These are phyloP conservation scores for Moesziomyces parantarcticus DNA, from an alignment of 1,284 basidiomycete genomes.

Conservation along the genomic window DNA sequence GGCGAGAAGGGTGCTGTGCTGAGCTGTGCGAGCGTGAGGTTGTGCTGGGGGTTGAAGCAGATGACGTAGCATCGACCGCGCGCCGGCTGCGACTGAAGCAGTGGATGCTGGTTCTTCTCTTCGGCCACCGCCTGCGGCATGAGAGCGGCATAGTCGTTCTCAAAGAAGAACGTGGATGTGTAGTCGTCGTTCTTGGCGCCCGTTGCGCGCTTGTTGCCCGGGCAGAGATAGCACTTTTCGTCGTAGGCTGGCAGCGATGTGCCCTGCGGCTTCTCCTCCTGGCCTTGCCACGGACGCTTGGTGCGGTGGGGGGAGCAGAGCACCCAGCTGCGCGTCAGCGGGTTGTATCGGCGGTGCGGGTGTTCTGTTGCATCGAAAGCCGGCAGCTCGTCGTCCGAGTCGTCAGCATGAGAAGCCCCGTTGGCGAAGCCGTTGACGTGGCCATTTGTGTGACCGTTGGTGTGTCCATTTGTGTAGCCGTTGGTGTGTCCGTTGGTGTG, in stretches of 20 bases:
- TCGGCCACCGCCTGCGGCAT: conserved; percentile 70
- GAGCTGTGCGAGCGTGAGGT: conserved; percentile 86
- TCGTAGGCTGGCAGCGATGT: conserved; percentile 75
- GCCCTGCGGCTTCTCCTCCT: conserved; percentile 52
- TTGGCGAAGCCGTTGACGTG: conserved; percentile 11
- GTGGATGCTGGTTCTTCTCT: conserved; percentile 50
- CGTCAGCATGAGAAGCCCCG: conserved; percentile 2
- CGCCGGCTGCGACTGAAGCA: conserved; percentile 79
- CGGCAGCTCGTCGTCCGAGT: conserved; percentile 15
- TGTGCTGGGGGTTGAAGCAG: conserved; percentile 88
- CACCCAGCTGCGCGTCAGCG: conserved; percentile 57
- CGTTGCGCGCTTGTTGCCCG: conserved; percentile 83
- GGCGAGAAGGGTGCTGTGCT: conserved; percentile 67
- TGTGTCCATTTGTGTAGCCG: conserved; percentile 8
- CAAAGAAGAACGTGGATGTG: conserved; percentile 76
- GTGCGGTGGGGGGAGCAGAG: conserved; percentile 67
- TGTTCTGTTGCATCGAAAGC: conserved; percentile 61
- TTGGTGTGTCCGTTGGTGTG: conserved; percentile 10
- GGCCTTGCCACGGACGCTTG: conserved; percentile 67
- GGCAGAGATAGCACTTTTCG: conserved; percentile 86
- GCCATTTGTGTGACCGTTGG: conserved; percentile 11
- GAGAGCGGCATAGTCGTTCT: conserved; percentile 88
- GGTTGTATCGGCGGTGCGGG: conserved; percentile 65
- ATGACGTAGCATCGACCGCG: conserved; percentile 89
- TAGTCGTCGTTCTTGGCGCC: conserved; percentile 80